Base-by-base conservation (phyloP, 352 stramenopile species). In the Saprolegnia diclina region DNA sequence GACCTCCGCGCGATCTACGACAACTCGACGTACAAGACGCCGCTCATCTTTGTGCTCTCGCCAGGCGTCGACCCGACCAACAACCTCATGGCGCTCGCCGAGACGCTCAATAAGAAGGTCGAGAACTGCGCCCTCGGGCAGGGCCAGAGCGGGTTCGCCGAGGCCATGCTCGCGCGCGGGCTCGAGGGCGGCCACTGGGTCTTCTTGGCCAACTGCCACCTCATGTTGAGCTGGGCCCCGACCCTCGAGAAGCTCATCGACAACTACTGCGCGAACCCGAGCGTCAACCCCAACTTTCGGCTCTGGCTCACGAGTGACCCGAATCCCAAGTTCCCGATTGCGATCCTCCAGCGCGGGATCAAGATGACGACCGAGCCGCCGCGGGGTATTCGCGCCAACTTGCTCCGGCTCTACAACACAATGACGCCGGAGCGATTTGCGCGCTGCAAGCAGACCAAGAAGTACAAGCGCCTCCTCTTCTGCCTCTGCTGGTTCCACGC, bases 321-420 rank as follows among this genome's bases (percentile, higher is more conserved):
- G 19, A 96, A 91, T 44, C 89, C 93, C 3, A 95, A 97, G 55
- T 98, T 98, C 68, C 95, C 95, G 0, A 98, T 98, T 29, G 85
- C 93, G 11, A 95, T 98, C 37, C 79, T 98, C 32, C 95, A 98
- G 72, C 80, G 90, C 7, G 88, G 89, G 0, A 92, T 98, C 76
- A 98, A 98, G 74, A 98, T 98, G 89, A 98, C 95, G 9, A 98
- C 92, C 0, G 94, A 98, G 66, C 95, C 95, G 4, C 95, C 95
- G 6, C 80, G 88, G 26, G 95, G 95, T 0, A 71, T 98, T 0
- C 89, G 95, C 38, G 90, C 92, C 1, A 98, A 98, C 68, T 67
- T 98, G 7, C 71, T 96, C 22, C 90, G 92, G 0, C 78, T 98
- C 26, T 98, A 98, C 79, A 98, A 98, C 69, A 95, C 93, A 9